Conservation (phyloP, 768 basidiomycete genomes). For the Russula sp. region DNA sequence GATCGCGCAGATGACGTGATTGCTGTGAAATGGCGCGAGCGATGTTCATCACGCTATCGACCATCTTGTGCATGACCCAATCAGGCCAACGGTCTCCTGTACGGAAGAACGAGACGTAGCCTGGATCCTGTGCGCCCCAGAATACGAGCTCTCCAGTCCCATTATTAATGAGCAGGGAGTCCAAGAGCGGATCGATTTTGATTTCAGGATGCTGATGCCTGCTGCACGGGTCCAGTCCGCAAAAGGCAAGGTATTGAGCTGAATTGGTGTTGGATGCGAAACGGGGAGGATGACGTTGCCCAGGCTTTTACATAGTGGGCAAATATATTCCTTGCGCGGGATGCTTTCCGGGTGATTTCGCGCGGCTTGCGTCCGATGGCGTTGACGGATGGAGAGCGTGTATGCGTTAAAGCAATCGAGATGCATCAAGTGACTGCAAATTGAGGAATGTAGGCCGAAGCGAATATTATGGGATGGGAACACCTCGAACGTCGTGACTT, state of each 20-base stretch:
- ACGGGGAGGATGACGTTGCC: slow-evolving; percentile 94
- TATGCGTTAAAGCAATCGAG: slow-evolving; percentile 91
- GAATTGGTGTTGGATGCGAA: slow-evolving; percentile 46
- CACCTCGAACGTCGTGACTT: slow-evolving; percentile 61
- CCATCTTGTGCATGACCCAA: slow-evolving; percentile 69
- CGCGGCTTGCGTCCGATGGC: slow-evolving; percentile 84
- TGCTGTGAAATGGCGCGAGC: slow-evolving; percentile 81
- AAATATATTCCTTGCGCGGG: slow-evolving; percentile 92
- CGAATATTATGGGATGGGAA: slow-evolving; percentile 69
- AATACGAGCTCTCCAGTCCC: slow-evolving; percentile 88
- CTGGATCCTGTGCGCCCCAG: slow-evolving; percentile 80
- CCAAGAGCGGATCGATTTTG: slow-evolving; percentile 67
- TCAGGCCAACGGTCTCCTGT: slow-evolving; percentile 51
- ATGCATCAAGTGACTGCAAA: slow-evolving; percentile 98
- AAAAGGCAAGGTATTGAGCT: slow-evolving; percentile 60
- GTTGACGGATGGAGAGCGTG: slow-evolving; percentile 77
- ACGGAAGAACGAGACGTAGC: slow-evolving; percentile 56
- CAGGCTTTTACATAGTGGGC: slow-evolving; percentile 94
- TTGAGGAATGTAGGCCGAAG: slow-evolving; percentile 83
- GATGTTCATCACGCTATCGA: slow-evolving; percentile 80
- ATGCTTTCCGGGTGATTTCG: slow-evolving; percentile 94
- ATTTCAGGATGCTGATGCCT: slow-evolving; percentile 85
- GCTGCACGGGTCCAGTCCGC: slow-evolving; percentile 88
- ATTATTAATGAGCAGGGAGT: slow-evolving; percentile 69
- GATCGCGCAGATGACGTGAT: slow-evolving; percentile 75